Conservation (phyloP, 306 rosid genomes). For the Sphenostylis stenocarpa region DNA sequence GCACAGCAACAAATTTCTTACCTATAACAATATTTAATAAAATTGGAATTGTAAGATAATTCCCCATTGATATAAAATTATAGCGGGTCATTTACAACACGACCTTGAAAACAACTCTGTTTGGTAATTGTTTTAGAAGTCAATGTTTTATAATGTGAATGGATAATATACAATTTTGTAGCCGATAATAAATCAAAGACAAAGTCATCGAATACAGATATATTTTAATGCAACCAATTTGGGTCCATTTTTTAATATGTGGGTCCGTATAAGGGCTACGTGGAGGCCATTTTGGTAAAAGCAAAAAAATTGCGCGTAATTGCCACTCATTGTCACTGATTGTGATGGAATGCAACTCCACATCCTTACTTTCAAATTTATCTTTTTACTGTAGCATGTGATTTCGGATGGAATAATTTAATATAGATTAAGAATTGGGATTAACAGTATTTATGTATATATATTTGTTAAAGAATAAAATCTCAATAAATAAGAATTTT, state of each 20-base stretch:
- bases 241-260: neutral
- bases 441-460: too few species aligned
- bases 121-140: neutral
- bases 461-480: too few species aligned
- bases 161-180: neutral
- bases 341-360: neutral
- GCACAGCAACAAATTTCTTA: neutral
- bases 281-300: neutral
- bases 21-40: neutral
- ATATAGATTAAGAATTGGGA: too few species aligned
- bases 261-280: neutral
- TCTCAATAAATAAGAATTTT: too few species aligned
- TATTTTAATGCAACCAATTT: neutral
- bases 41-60: neutral
- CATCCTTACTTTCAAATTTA: neutral
- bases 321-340: constrained; percentile 13
- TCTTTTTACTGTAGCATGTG: too few species aligned
- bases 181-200: neutral
- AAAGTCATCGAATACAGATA: neutral
- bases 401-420: too few species aligned
- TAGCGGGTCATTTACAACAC: neutral
- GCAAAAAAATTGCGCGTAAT: constrained; percentile 9
- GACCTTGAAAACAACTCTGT: neutral
- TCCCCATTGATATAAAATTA: neutral
- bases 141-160: neutral